Percentiles rank a stretch among this genome's conserved stretches.
Evolutionary conservation across 805 yeast genomes (phyloP).

Genomic region (Priceomyces medius): DNA sequence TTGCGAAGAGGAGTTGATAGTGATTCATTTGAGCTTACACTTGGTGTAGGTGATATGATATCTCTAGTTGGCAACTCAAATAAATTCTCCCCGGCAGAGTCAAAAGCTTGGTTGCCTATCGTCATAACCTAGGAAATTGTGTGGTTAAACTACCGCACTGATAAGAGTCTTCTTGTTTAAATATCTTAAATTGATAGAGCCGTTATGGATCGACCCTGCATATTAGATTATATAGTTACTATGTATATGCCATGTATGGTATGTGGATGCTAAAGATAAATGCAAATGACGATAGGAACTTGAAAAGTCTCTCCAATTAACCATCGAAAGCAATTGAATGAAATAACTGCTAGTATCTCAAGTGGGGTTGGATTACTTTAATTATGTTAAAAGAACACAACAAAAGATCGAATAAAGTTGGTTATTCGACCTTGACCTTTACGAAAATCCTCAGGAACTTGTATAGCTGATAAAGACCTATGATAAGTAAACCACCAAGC

Average conservation of each 20-base stretch:
- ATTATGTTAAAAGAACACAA: no score
- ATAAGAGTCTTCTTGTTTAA: neutral
- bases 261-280: no score
- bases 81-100: neutral
- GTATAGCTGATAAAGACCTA: constrained; percentile 21
- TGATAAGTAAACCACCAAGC: constrained; percentile 13
- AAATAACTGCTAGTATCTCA: no score
- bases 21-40: constrained; percentile 5
- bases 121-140: neutral
- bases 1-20: constrained; percentile 13
- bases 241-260: no score
- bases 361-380: no score
- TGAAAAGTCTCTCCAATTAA: no score
- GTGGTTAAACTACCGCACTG: neutral
- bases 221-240: no score
- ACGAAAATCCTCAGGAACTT: constrained; percentile 17
- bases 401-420: no score
- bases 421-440: constrained; percentile 11
- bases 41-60: constrained; percentile 3
- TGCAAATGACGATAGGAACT: no score
- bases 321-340: no score
- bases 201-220: neutral
- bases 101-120: neutral
- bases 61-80: constrained; percentile 1
- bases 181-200: neutral